Conservation (phyloP, 75 land plant species). For the Cunninghamia lanceolata region DNA sequence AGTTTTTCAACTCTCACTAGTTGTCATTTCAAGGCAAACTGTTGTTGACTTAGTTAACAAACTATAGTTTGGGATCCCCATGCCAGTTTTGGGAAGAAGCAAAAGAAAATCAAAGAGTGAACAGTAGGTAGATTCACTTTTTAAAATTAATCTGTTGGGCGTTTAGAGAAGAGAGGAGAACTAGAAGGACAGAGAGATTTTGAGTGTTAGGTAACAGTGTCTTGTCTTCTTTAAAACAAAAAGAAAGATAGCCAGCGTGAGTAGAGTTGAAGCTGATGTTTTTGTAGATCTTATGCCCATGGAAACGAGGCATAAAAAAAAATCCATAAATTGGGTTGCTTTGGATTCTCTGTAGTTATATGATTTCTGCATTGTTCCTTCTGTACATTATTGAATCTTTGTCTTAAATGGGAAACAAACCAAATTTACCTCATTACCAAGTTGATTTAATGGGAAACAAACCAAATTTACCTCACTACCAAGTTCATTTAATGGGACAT, state of each 20-base stretch:
- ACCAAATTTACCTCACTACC: neutral
- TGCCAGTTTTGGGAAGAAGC: neutral
- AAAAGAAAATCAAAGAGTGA: neutral
- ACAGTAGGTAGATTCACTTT: neutral
- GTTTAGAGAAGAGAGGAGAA: neutral
- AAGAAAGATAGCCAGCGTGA: neutral
- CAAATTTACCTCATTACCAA: neutral
- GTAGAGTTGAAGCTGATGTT: neutral
- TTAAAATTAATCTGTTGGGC: neutral
- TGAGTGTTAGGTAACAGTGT: neutral
- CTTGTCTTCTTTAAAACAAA: neutral
- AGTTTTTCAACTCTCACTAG: slow-evolving; percentile 24
- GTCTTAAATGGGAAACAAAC: neutral
- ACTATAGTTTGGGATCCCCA: neutral
- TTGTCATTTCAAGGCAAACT: neutral
- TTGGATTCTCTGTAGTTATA: neutral
- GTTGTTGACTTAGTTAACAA: neutral
- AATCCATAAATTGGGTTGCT: neutral
- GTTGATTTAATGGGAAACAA: neutral
- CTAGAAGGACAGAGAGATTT: neutral
- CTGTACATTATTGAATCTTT: neutral
- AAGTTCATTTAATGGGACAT: neutral
- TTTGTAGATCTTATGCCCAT: neutral
- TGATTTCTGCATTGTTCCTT: neutral
- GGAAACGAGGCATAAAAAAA: neutral